Evolutionary conservation across 805 yeast species (phyloP).

Genomic region (Zygosaccharomyces bisporus): DNA sequence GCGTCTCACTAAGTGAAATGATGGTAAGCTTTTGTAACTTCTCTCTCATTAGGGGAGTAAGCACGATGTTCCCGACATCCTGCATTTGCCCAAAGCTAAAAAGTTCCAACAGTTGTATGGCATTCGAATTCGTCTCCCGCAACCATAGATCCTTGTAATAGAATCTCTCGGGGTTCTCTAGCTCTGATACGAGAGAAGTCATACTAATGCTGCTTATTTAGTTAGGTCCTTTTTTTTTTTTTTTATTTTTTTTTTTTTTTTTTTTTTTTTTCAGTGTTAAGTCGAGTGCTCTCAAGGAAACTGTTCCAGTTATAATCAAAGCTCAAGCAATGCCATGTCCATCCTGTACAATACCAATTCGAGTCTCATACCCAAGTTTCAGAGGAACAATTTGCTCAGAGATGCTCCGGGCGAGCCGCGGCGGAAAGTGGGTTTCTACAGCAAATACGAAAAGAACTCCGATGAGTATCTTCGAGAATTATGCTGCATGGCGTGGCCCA

Average conservation of each 20-base stretch:
- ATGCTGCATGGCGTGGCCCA: slow-evolving; percentile 28
- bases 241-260: background rate
- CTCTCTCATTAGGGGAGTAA: slow-evolving; percentile 17
- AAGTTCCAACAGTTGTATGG: slow-evolving; percentile 21
- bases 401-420: slow-evolving; percentile 4
- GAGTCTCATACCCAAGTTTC: slow-evolving; percentile 28
- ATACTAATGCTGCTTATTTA: background rate
- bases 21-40: slow-evolving; percentile 27
- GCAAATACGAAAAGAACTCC: slow-evolving; percentile 22
- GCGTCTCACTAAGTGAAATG: slow-evolving; percentile 20
- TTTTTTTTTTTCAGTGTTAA: background rate
- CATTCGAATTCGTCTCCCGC: slow-evolving; percentile 4
- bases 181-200: slow-evolving; percentile 1
- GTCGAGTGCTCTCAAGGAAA: background rate
- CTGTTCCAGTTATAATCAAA: background rate
- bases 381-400: slow-evolving; percentile 19
- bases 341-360: slow-evolving; percentile 34
- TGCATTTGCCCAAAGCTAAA: slow-evolving; percentile 29
- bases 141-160: slow-evolving; percentile 32
- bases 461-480: slow-evolving; percentile 26
- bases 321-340: background rate
- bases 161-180: slow-evolving; percentile 23
- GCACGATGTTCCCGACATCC: slow-evolving; percentile 11
- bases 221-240: slow-evolving; percentile 1
- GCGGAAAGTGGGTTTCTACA: slow-evolving; percentile 20